phyloP scores from a whole-genome alignment of 2,329 filamentous ascomycete species.

The Aphanocladium album region DNA sequence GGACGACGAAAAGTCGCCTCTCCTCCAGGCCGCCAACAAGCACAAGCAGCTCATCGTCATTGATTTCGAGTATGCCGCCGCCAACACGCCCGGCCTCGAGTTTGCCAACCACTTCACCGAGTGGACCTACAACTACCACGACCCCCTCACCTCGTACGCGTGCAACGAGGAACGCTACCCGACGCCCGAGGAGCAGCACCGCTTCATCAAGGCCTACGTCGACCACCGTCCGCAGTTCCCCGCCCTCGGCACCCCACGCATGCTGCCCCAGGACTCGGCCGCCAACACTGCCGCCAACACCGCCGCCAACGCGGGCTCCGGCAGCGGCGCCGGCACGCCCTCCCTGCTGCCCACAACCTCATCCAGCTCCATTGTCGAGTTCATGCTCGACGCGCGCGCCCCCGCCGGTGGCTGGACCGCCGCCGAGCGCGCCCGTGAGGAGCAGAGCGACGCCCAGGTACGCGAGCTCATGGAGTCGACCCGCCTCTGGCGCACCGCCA shows the following conservation, averaged over 20 bases:
- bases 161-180: slow-evolving; percentile 72
- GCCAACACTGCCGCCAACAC: slow-evolving; percentile 23
- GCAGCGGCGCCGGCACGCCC: slow-evolving; percentile 20
- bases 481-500: slow-evolving; percentile 78
- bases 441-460: slow-evolving; percentile 62
- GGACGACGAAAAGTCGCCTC: slow-evolving; percentile 71
- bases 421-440: slow-evolving; percentile 55
- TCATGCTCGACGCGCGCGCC: slow-evolving; percentile 75
- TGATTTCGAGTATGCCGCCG: slow-evolving; percentile 94
- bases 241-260: slow-evolving; percentile 46
- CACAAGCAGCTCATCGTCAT: slow-evolving; percentile 97
- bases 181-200: slow-evolving; percentile 70
- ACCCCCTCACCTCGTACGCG: slow-evolving; percentile 56
- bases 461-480: slow-evolving; percentile 71
- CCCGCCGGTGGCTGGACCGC: slow-evolving; percentile 48
- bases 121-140: slow-evolving; percentile 98
- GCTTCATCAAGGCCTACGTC: slow-evolving; percentile 83
- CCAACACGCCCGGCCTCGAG: slow-evolving; percentile 80
- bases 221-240: slow-evolving; percentile 69
- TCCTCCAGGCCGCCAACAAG: slow-evolving; percentile 82
- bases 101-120: slow-evolving; percentile 98
- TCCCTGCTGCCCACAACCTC: slow-evolving; percentile 33
- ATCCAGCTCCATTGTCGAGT: slow-evolving; percentile 55
- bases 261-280: slow-evolving; percentile 39
- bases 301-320: slow-evolving; percentile 19